Evolutionary conservation across 371 early-diverging fungal genomes (phyloP), one percentile per base, ranked within the genome.

Genomic region (Capillidium heterosporum): DNA sequence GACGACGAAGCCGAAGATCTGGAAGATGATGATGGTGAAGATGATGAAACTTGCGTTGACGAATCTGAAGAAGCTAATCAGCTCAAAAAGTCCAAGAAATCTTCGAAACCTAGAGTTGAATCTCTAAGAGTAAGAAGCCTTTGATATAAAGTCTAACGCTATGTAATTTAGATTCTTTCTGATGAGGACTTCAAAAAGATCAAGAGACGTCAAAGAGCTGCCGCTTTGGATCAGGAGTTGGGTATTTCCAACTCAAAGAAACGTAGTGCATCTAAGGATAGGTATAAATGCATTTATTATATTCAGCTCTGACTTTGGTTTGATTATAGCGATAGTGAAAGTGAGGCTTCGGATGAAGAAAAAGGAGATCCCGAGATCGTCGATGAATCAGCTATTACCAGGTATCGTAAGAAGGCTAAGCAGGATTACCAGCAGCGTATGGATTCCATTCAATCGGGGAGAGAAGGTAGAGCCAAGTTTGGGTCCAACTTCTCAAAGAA

Each of bases 381-480:
- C 11, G 73, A 82, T 61, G 86, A 81, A 41, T 66, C 69, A 54
- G 71, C 72, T 3, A 91, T 91, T 66, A 74, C 84, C 27, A 85
- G 84, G 57, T 76, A 79, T 41, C 86, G 90, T 59, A 89, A 85
- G 72, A 87, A 84, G 63, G 76, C 82, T 44, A 93, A 93, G 75
- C 77, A 82, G 66, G 88, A 88, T 58, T 90, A 95, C 67, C 90
- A 88, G 57, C 87, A 85, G 60, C 81, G 95, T 62, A 72, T 93
- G 71, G 88, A 81, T 28, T 78, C 86, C 32, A 85, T 93, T 61
- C 69, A 67, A 55, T 72, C 78, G 24, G 94, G 92, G 35, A 86
- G 95, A 51, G 89, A 93, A 63, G 91, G 85, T 21, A 79, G 92
- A 43, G 82, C 80, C 46, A 92, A 94, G 76, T 94, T 77, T 66